Conservation (phyloP, 2,329 filamentous ascomycete genomes). For the Stachybotrys chartarum region DNA sequence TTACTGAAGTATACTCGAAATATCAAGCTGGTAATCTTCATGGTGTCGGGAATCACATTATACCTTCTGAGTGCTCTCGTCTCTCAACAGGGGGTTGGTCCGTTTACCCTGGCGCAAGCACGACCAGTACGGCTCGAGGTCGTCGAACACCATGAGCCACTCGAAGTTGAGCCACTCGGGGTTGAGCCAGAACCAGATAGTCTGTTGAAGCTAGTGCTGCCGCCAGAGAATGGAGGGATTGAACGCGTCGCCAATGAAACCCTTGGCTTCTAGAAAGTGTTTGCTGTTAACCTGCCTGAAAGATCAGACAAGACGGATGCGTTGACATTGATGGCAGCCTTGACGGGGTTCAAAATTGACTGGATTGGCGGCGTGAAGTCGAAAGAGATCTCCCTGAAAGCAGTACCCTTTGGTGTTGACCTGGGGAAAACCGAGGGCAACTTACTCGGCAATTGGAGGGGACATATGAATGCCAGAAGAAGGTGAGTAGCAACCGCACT, state of each 20-base stretch:
- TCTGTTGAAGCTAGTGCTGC: neutral
- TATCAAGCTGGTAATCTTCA: neutral
- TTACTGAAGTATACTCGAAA: neutral
- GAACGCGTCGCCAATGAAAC: conserved; percentile 8
- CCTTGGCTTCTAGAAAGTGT: conserved; percentile 37
- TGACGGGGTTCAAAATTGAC: conserved; percentile 35
- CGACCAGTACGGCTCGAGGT: neutral
- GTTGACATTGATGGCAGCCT: conserved; percentile 36
- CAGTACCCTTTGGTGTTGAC: conserved; percentile 21
- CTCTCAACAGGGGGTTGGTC: neutral
- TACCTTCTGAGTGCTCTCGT: neutral
- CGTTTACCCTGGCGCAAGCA: neutral
- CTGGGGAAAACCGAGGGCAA: conserved; percentile 16
- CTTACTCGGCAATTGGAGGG: conserved; percentile 34
- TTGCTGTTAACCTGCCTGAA: conserved; percentile 41
- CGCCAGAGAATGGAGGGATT: conserved; percentile 1
- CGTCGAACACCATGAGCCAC: neutral
- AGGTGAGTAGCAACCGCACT: conserved; percentile 11
- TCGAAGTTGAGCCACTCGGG: neutral
- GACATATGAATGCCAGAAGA: conserved; percentile 28
- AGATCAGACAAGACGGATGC: conserved; percentile 43
- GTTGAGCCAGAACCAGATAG: neutral
- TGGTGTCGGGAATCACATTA: neutral
- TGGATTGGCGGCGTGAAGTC: conserved; percentile 39
- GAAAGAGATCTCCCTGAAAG: conserved; percentile 26